A percentile compares a stretch with the other conserved stretches of the same genome.
phyloP scores from a whole-genome alignment of 1,284 basidiomycete species.

The Rhodotorula glutinis region DNA sequence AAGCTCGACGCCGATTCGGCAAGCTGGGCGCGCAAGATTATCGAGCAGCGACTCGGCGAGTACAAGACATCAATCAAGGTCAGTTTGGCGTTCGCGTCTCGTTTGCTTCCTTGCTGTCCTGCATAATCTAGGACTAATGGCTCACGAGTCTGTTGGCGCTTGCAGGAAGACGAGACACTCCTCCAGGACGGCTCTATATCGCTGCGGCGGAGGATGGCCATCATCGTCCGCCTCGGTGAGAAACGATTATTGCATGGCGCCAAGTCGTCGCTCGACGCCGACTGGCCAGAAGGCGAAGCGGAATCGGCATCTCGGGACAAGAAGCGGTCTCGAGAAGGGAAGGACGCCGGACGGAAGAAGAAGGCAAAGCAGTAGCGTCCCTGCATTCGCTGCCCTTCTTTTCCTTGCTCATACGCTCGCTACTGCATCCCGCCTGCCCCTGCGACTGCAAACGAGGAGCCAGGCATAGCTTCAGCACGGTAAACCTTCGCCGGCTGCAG shows the following conservation, averaged over 20 bases:
- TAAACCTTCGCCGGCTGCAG: too few relatives aligned
- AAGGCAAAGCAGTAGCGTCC: background rate
- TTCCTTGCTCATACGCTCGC: too few relatives aligned
- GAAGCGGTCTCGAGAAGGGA: slow-evolving; percentile 6
- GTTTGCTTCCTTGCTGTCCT: slow-evolving; percentile 3
- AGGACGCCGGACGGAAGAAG: slow-evolving; percentile 11
- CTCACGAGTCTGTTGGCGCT: background rate
- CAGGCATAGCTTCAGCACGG: too few relatives aligned
- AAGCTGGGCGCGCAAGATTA: slow-evolving; percentile 50
- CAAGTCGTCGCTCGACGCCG: slow-evolving; percentile 11
- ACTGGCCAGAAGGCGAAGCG: slow-evolving; percentile 2
- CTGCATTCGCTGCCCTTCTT: too few relatives aligned
- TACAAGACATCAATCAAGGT: slow-evolving; percentile 63
- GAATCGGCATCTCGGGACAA: background rate
- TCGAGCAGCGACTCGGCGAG: slow-evolving; percentile 56
- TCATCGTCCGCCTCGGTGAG: slow-evolving; percentile 74
- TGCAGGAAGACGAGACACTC: slow-evolving; percentile 58
- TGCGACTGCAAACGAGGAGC: too few relatives aligned
- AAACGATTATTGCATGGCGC: slow-evolving; percentile 61
- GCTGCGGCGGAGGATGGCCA: slow-evolving; percentile 60
- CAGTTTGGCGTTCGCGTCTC: slow-evolving; percentile 15
- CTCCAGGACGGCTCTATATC: slow-evolving; percentile 44
- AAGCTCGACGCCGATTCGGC: slow-evolving; percentile 55
- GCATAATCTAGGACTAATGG: too few relatives aligned
- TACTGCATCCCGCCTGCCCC: too few relatives aligned